Percentiles rank a stretch among this genome's conserved stretches.
Evolutionary conservation across 495 filamentous ascomycete species (phyloP).

Genomic region (Xylaria flabelliformis): DNA sequence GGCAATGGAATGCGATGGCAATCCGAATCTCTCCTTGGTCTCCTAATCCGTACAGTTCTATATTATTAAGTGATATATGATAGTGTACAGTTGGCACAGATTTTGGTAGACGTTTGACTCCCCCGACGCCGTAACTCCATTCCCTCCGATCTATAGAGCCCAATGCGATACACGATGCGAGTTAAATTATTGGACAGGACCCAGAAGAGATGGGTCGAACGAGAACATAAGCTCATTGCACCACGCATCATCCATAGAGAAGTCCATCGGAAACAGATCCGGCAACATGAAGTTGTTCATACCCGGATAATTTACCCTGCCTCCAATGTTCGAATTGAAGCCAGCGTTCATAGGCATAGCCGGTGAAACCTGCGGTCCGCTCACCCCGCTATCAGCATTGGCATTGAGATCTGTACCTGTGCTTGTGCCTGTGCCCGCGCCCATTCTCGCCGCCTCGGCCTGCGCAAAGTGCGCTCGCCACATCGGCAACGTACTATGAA

Average conservation of each 20-base stretch:
- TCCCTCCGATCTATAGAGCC: neutral
- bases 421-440: neutral
- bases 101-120: neutral
- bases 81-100: neutral
- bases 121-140: neutral
- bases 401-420: neutral
- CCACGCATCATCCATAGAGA: slow-evolving; percentile 24
- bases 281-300: slow-evolving; percentile 16
- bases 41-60: neutral
- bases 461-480: slow-evolving; percentile 35
- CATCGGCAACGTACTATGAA: slow-evolving; percentile 29
- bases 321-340: neutral
- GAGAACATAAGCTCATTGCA: slow-evolving; percentile 17
- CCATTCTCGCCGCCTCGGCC: slow-evolving; percentile 15
- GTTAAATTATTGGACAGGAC: neutral
- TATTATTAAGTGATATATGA: neutral
- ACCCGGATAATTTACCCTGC: neutral
- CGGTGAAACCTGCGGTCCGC: neutral
- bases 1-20: neutral
- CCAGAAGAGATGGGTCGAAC: neutral
- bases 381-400: neutral
- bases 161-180: neutral
- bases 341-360: neutral
- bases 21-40: neutral
- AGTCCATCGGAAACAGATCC: slow-evolving; percentile 23